phyloP scores from a whole-genome alignment of 164 flowering plant genomes.

The Tinospora cordifolia region DNA sequence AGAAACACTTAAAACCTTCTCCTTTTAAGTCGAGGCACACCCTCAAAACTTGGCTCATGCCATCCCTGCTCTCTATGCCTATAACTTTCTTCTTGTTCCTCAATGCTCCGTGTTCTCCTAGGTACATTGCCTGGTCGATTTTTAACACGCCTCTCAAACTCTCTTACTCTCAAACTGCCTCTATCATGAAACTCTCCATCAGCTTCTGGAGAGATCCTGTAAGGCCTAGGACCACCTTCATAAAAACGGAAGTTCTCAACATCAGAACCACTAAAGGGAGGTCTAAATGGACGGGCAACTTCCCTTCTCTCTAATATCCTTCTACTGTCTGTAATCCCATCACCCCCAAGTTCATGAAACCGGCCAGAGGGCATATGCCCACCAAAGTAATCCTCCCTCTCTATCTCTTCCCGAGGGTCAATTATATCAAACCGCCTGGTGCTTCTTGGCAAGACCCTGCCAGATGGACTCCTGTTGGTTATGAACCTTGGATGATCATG shows the following conservation, averaged over 20 bases:
- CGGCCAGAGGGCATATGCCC: slow-evolving; percentile 32
- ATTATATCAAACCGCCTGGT: slow-evolving; percentile 33
- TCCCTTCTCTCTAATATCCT: slow-evolving; percentile 46
- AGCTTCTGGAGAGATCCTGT: slow-evolving; percentile 38
- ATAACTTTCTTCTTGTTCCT: slow-evolving; percentile 43
- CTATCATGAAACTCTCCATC: slow-evolving; percentile 35
- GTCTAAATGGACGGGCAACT: slow-evolving; percentile 39
- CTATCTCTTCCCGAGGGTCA: slow-evolving; percentile 43
- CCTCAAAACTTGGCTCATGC: slow-evolving; percentile 42
- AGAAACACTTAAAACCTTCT: slow-evolving; percentile 37
- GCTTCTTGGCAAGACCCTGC: slow-evolving; percentile 31
- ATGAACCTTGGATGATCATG: slow-evolving; percentile 31
- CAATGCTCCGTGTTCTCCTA: slow-evolving; percentile 39
- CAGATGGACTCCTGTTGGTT: slow-evolving; percentile 38
- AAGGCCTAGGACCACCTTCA: slow-evolving; percentile 43
- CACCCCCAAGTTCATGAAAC: slow-evolving; percentile 38
- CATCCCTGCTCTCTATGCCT: slow-evolving; percentile 39
- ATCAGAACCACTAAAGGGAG: slow-evolving; percentile 30
- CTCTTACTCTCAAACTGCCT: slow-evolving; percentile 41
- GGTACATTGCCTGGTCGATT: slow-evolving; percentile 30
- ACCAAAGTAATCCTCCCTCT: slow-evolving; percentile 36
- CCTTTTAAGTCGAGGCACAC: slow-evolving; percentile 36
- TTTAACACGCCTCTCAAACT: slow-evolving; percentile 44
- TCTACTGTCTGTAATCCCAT: slow-evolving; percentile 39
- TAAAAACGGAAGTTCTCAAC: slow-evolving; percentile 30